Percentiles rank a stretch among this genome's conserved stretches.
Evolutionary conservation across 169 alveolate genomes (phyloP).

Genomic region (Besnoitia besnoiti): DNA sequence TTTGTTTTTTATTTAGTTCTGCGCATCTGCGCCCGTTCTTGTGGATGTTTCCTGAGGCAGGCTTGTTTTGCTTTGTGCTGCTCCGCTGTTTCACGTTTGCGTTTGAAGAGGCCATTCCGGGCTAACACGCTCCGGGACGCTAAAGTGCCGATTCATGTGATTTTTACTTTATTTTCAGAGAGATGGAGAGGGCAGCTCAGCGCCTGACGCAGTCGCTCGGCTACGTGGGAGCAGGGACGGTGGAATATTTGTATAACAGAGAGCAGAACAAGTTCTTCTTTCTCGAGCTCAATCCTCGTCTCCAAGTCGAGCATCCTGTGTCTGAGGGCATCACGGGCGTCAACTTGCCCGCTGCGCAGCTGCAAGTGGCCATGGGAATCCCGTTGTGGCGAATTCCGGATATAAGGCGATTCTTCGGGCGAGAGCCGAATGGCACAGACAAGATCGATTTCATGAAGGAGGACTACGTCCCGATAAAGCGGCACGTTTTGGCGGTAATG

Average conservation of each 20-base stretch:
- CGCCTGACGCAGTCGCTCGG: conserved; percentile 89
- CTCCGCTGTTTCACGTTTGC: background rate
- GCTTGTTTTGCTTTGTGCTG: background rate
- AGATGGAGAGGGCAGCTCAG: conserved; percentile 90
- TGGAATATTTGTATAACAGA: conserved; percentile 90
- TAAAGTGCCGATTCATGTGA: background rate
- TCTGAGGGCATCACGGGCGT: conserved; percentile 92
- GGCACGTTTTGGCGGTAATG: conserved; percentile 47
- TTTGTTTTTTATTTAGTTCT: too few species aligned
- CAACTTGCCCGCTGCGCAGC: conserved; percentile 84
- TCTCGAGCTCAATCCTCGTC: conserved; percentile 77
- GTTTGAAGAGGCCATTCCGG: background rate
- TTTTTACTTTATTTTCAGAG: conserved; percentile 51
- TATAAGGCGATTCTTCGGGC: conserved; percentile 75
- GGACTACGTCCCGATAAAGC: conserved; percentile 38
- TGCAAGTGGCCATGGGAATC: conserved; percentile 87
- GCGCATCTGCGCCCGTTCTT: too few species aligned
- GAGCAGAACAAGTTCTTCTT: conserved; percentile 82
- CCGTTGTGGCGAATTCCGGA: conserved; percentile 83
- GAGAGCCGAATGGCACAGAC: conserved; percentile 59
- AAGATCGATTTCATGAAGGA: conserved; percentile 50
- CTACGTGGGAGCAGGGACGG: conserved; percentile 91
- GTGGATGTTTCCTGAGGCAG: too few species aligned
- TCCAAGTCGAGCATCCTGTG: conserved; percentile 94
- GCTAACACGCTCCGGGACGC: too few species aligned